Conservation (phyloP, 2,329 filamentous ascomycete genomes). For the Xylariaceae sp. region DNA sequence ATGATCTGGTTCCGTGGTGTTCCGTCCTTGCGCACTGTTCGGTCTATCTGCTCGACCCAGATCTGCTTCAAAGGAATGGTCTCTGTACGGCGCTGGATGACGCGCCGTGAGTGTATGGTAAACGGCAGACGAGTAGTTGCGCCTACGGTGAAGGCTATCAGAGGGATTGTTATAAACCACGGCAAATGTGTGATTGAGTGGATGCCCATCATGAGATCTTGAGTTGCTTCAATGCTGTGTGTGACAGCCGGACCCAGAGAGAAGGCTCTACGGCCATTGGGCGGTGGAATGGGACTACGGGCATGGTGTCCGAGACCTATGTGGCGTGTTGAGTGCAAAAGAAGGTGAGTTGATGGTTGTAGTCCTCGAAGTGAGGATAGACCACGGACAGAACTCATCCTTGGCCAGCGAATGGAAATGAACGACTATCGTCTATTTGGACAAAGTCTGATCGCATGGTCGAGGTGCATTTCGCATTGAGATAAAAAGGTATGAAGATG, state of each 20-base stretch:
- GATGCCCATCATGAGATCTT: conserved; percentile 40
- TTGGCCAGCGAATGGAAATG: no score
- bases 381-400: no score
- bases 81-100: conserved; percentile 28
- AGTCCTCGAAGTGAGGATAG: background rate
- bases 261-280: conserved; percentile 22
- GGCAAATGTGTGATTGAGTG: conserved; percentile 43
- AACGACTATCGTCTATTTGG: no score
- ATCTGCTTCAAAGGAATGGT: conserved; percentile 31
- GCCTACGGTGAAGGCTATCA: conserved; percentile 46
- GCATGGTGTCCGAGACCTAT: background rate
- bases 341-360: background rate
- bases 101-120: conserved; percentile 35
- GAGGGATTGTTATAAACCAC: conserved; percentile 53
- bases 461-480: no score
- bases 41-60: conserved; percentile 30
- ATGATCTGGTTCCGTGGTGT: conserved; percentile 1
- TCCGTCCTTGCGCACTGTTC: conserved; percentile 18
- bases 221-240: conserved; percentile 31
- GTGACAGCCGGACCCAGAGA: conserved; percentile 32
- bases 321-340: background rate
- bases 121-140: conserved; percentile 45
- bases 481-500: no score
- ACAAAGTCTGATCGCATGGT: no score
- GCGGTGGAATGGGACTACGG: background rate